These are phyloP conservation scores for Fusarium equiseti DNA, from an alignment of 2,329 filamentous ascomycete genomes.

Conservation along the genomic window DNA sequence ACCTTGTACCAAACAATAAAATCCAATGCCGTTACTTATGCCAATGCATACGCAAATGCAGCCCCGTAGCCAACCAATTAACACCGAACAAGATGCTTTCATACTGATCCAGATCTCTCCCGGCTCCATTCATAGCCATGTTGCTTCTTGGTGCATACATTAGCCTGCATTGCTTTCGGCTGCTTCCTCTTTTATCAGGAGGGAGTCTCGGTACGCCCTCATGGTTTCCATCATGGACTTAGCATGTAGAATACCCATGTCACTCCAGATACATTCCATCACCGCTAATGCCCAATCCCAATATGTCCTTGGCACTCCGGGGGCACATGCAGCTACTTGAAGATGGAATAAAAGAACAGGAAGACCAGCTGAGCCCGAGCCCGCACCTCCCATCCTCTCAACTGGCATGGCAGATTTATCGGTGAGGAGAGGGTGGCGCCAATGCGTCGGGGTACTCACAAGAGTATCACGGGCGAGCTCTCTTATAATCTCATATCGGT, in stretches of 20 bases:
- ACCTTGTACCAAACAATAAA: background rate
- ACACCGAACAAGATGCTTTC: constrained; percentile 27
- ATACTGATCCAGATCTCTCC: background rate
- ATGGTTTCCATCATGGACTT: constrained; percentile 59
- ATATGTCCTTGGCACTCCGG: constrained; percentile 57
- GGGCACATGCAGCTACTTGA: constrained; percentile 60
- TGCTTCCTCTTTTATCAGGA: constrained; percentile 25
- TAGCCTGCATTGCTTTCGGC: constrained; percentile 2
- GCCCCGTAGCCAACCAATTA: background rate
- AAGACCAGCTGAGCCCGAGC: constrained; percentile 61
- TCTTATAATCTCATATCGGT: constrained; percentile 52
- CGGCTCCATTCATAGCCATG: background rate
- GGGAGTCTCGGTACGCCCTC: constrained; percentile 44
- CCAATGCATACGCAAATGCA: background rate
- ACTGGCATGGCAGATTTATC: constrained; percentile 53
- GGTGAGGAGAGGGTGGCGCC: constrained; percentile 62
- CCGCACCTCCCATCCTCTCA: constrained; percentile 54
- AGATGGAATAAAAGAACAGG: constrained; percentile 64
- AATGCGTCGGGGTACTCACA: constrained; percentile 62
- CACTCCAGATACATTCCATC: constrained; percentile 62
- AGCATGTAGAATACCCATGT: constrained; percentile 65
- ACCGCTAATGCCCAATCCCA: constrained; percentile 60
- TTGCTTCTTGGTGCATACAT: background rate
- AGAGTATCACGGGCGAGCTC: constrained; percentile 59
- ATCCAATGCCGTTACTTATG: constrained; percentile 9